These are phyloP conservation scores for Ramichloridium luteum DNA, from an alignment of 2,329 filamentous ascomycete genomes.

Conservation along the genomic window DNA sequence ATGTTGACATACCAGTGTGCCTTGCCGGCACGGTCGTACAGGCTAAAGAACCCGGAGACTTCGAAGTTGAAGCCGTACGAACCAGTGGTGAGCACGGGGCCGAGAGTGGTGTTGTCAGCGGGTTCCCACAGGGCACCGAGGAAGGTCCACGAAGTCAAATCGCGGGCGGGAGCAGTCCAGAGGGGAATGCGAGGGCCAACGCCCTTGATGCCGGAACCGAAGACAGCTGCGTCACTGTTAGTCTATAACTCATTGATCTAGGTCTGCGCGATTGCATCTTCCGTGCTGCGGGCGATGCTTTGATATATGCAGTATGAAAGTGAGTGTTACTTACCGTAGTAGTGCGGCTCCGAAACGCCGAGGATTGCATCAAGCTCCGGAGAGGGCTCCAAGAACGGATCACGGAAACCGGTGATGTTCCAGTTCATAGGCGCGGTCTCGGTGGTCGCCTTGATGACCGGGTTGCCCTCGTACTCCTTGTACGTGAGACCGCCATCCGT, in stretches of 20 bases:
- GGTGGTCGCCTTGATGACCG: constrained; percentile 29
- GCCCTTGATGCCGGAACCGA: constrained; percentile 36
- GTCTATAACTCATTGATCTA: no score
- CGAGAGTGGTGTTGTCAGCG: constrained; percentile 29
- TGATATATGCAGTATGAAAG: no score
- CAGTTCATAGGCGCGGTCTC: constrained; percentile 29
- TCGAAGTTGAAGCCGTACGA: constrained; percentile 38
- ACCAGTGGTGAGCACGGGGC: constrained; percentile 31
- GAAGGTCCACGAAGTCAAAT: constrained; percentile 37
- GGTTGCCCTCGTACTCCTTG: constrained; percentile 35
- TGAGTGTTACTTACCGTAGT: constrained; percentile 23
- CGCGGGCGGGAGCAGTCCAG: constrained; percentile 32
- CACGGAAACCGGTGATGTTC: constrained; percentile 33
- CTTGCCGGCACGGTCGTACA: constrained; percentile 31
- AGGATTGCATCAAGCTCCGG: constrained; percentile 33
- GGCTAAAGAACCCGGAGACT: constrained; percentile 36
- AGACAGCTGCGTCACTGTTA: constrained; percentile 29
- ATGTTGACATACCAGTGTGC: constrained; percentile 34
- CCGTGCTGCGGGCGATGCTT: no score
- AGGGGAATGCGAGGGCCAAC: constrained; percentile 36
- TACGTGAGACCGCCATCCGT: constrained; percentile 37
- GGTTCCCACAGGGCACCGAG: constrained; percentile 36
- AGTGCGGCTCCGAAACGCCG: constrained; percentile 31
- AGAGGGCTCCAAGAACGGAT: constrained; percentile 25
- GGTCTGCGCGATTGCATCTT: no score